Evolutionary conservation across 257 asterid genomes (phyloP).

Genomic region (Echium plantagineum): DNA sequence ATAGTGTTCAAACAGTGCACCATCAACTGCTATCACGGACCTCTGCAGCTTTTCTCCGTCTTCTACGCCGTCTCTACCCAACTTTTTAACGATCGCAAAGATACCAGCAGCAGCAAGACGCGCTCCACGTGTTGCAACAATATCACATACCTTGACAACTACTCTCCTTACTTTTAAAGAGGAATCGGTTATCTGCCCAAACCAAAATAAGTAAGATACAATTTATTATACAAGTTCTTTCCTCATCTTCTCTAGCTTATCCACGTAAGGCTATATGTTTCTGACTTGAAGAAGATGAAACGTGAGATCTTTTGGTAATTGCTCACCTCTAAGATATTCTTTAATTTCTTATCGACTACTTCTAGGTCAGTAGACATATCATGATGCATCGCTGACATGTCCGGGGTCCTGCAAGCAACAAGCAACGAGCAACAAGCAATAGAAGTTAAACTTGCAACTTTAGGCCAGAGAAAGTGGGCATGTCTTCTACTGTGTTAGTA

Average conservation of each 20-base stretch:
- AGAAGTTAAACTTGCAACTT: slow-evolving; percentile 3
- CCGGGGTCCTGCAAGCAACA: slow-evolving; percentile 50
- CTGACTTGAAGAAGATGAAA: not conserved
- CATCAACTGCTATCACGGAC: slow-evolving; percentile 4
- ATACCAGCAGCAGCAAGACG: slow-evolving; percentile 7
- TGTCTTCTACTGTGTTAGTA: not conserved
- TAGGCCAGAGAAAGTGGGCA: not conserved
- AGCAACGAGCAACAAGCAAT: slow-evolving; percentile 7
- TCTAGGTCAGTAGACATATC: slow-evolving; percentile 74
- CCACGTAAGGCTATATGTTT: too few relatives aligned
- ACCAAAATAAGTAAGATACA: not conserved
- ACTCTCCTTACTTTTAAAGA: not conserved
- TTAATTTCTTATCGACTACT: slow-evolving; percentile 61
- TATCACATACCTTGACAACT: slow-evolving; percentile 1
- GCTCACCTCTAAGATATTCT: slow-evolving; percentile 63
- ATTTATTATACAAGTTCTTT: not conserved
- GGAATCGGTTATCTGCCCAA: slow-evolving; percentile 34
- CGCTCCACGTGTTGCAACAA: slow-evolving; percentile 7
- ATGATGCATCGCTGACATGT: slow-evolving; percentile 77
- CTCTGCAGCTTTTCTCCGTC: slow-evolving; percentile 4
- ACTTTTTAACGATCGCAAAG: not conserved
- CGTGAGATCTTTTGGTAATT: not conserved
- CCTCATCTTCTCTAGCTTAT: not conserved
- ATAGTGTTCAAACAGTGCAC: slow-evolving; percentile 2
- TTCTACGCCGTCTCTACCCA: slow-evolving; percentile 1